These are phyloP conservation scores for Eragrostis nindensis DNA, from an alignment of 176 grass and related monocot genomes.

Conservation along the genomic window DNA sequence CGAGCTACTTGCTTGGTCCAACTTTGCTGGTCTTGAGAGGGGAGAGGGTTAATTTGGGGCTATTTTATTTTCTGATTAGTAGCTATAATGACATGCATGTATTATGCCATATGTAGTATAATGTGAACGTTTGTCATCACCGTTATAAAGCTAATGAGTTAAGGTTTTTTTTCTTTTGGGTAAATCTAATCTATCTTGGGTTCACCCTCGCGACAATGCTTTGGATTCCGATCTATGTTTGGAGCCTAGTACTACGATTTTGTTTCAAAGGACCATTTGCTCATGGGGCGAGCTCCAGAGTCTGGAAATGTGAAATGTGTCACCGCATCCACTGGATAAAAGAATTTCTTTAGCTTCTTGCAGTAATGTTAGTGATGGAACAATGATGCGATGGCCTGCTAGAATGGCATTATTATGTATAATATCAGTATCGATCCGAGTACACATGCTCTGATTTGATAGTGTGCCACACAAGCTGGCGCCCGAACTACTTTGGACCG, in stretches of 20 bases:
- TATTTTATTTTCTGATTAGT: constrained; percentile 42
- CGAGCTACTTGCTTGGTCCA: neutral
- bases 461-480: no score
- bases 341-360: no score
- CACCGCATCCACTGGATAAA: no score
- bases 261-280: neutral
- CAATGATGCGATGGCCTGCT: no score
- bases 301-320: no score
- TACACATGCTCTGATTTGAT: no score
- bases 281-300: no score
- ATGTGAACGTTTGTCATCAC: constrained; percentile 45
- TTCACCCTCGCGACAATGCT: no score
- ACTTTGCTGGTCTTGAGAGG: neutral
- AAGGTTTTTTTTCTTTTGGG: constrained; percentile 43
- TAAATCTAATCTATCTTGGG: neutral
- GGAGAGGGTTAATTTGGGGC: constrained; percentile 27
- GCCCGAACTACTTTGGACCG: no score
- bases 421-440: no score
- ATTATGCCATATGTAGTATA: constrained; percentile 63
- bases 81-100: constrained; percentile 50
- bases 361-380: no score
- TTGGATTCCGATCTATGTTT: constrained; percentile 10
- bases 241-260: neutral
- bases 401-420: no score
- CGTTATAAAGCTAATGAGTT: constrained; percentile 59